Evolutionary conservation across 2,329 filamentous ascomycete genomes (phyloP).

Genomic region (Sporothrix inflata): DNA sequence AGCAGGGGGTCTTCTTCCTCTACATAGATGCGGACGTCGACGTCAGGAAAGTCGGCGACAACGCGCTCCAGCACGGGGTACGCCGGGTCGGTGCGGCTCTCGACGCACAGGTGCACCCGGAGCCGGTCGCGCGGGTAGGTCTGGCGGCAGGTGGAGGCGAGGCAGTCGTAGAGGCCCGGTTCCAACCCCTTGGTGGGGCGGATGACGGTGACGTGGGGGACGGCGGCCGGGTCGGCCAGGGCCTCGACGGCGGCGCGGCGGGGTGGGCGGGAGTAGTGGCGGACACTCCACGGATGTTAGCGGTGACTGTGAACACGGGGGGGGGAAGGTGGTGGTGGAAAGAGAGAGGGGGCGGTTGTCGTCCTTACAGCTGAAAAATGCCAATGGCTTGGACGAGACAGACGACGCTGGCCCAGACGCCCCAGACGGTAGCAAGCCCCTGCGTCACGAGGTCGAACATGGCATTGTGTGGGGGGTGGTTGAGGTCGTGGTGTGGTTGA

Average conservation of each 20-base stretch:
- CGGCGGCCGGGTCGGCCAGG: constrained; percentile 49
- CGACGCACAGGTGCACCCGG: constrained; percentile 81
- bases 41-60: constrained; percentile 76
- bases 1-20: constrained; percentile 33
- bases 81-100: constrained; percentile 73
- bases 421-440: constrained; percentile 28
- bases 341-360: constrained; percentile 17
- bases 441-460: constrained; percentile 28
- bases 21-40: constrained; percentile 67
- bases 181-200: constrained; percentile 93
- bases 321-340: constrained; percentile 4
- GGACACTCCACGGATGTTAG: constrained; percentile 55
- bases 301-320: neutral
- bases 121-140: constrained; percentile 76
- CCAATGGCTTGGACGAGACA: constrained; percentile 60
- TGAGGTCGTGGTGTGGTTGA: neutral
- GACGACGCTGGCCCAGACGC: constrained; percentile 56
- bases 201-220: constrained; percentile 87
- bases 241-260: constrained; percentile 55
- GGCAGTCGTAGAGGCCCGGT: constrained; percentile 86
- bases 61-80: constrained; percentile 73
- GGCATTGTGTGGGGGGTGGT: constrained; percentile 18
- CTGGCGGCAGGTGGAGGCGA: constrained; percentile 82
- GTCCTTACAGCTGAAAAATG: constrained; percentile 61
- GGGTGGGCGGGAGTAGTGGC: constrained; percentile 55